Evolutionary conservation across 768 basidiomycete genomes (phyloP).

Genomic region (Suillus variegatus): DNA sequence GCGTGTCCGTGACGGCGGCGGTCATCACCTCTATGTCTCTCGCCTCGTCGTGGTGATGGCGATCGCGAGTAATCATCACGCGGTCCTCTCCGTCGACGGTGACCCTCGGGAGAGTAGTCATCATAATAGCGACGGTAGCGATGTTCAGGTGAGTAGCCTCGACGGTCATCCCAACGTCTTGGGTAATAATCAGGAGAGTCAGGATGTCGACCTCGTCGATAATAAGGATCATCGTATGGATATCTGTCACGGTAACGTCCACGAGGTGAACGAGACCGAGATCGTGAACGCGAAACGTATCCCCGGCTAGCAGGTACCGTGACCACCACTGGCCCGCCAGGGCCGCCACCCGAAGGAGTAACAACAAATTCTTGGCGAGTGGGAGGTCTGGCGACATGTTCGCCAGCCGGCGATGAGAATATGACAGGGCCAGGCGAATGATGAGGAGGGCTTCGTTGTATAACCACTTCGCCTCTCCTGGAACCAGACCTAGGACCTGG

Average conservation of each 20-base stretch:
- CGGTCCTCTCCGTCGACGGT: constrained; percentile 9
- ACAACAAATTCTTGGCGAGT: constrained; percentile 24
- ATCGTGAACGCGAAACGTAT: constrained; percentile 10
- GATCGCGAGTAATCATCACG: constrained; percentile 2
- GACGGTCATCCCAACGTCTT: constrained; percentile 2
- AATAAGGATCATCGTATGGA: constrained; percentile 8
- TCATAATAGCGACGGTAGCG: constrained; percentile 5
- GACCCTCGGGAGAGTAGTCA: constrained; percentile 13
- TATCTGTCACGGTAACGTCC: constrained; percentile 10
- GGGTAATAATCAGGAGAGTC: constrained; percentile 5
- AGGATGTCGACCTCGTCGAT: constrained; percentile 11
- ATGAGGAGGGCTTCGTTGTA: constrained; percentile 18
- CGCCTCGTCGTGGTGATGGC: background rate
- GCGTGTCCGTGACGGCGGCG: background rate
- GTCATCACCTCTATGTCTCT: background rate
- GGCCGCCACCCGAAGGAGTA: constrained; percentile 10
- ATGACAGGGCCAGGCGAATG: constrained; percentile 26
- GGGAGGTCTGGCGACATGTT: constrained; percentile 22
- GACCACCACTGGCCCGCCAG: constrained; percentile 9
- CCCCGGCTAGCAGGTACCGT: constrained; percentile 10
- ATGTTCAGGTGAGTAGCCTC: constrained; percentile 18
- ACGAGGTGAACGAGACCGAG: constrained; percentile 23
- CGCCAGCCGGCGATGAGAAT: constrained; percentile 16
- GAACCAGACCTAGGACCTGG: constrained; percentile 3
- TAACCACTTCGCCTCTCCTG: constrained; percentile 10